These are phyloP conservation scores for Escallonia herrerae DNA, from an alignment of 129 eudicot genomes.

Conservation along the genomic window DNA sequence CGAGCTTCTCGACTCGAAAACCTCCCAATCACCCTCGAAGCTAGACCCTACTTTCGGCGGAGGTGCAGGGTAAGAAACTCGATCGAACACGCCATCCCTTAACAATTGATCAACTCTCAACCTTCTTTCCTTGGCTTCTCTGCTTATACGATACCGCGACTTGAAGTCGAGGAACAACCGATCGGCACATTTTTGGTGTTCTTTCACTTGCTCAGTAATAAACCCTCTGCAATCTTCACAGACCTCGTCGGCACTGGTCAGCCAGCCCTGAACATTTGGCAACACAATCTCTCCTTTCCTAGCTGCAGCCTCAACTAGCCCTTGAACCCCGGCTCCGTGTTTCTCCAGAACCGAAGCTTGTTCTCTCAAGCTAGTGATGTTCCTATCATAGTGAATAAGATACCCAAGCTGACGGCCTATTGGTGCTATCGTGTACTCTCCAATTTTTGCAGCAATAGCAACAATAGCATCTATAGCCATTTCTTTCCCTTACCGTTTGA, in stretches of 20 bases:
- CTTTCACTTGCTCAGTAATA: neutral
- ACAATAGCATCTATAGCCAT: neutral
- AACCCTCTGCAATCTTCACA: neutral
- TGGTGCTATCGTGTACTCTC: neutral
- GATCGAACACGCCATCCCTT: neutral
- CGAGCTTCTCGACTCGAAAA: neutral
- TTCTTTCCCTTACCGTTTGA: neutral
- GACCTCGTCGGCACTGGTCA: neutral
- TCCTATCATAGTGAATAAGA: conserved; percentile 6
- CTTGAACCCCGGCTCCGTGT: neutral
- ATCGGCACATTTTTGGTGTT: neutral
- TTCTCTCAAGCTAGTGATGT: conserved; percentile 1
- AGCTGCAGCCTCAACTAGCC: neutral
- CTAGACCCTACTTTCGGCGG: neutral
- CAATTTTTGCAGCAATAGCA: neutral
- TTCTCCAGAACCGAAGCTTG: neutral
- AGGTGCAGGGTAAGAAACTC: neutral
- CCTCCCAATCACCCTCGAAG: neutral
- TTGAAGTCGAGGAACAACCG: neutral
- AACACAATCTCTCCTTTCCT: conserved; percentile 1
- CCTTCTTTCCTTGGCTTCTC: conserved; percentile 1
- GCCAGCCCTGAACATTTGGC: conserved; percentile 4
- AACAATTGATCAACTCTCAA: neutral
- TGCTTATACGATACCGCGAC: conserved; percentile 14
- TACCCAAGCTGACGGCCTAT: neutral